Evolutionary conservation across 2,329 filamentous ascomycete species (phyloP), one percentile per base, ranked within the genome.

Genomic region (Phialophora expanda): DNA sequence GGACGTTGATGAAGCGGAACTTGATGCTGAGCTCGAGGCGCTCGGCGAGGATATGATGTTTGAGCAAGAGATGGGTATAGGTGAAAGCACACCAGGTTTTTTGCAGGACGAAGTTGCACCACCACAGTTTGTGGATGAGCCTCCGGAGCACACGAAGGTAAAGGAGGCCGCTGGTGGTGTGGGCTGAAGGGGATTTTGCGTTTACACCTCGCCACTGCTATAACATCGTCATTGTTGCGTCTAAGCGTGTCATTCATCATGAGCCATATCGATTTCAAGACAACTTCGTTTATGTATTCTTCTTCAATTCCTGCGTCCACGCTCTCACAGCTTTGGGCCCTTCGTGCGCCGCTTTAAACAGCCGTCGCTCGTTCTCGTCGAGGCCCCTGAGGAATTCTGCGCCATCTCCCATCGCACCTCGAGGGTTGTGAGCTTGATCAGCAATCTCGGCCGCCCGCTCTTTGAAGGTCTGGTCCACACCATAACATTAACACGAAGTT

Each of bases 11-110:
- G 95, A 99, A 86, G 88, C 90, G 1, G 95, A 99, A 82, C 80
- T 99, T 67, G 95, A 99, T 81, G 95, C 95, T 3, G 95, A 99
- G 83, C 81, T 99, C 59, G 95, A 99, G 82, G 93, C 95, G 6
- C 80, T 99, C 41, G 94, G 94, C 0, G 90, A 97, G 74, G 95
- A 99, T 80, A 90, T 92, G n/a, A 91, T 97, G 80, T 84, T 96
- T 73, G 93, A 96, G 76, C 86, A 86, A 58, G 84, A 79, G 56
- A 64, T 67, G 65, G 76, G 87, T 63, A 81, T 90, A 70, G 86
- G 84, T 34, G 83, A 83, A 32, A 83, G 83, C 41, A 78, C 96
- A 72, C 95, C 95, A 0, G 89, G 89, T 58, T 99, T 96, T 78
- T 83, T 99, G 84, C 87, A 92, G 75, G 95, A 98, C 73, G 93